Base-by-base conservation (phyloP, 768 basidiomycete species). In the Naganishia randhawae region DNA sequence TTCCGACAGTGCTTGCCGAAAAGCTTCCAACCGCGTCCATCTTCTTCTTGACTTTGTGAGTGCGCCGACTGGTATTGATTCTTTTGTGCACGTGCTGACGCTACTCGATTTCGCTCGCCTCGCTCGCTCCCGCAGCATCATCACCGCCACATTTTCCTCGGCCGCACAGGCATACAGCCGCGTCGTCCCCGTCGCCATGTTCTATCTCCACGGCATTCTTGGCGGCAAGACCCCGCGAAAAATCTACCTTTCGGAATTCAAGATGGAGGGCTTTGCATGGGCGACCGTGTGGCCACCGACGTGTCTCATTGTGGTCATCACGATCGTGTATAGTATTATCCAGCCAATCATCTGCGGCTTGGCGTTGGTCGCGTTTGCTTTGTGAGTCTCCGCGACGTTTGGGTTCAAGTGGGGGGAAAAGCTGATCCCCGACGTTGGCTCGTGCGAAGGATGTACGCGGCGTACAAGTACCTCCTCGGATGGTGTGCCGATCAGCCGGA, bases 401-500 rank as follows among this genome's bases (percentile, higher is more conserved):
- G n/a, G n/a, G n/a, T n/a, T n/a, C n/a, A n/a, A n/a, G n/a, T n/a
- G n/a, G n/a, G n/a, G n/a, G n/a, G n/a, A n/a, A n/a, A n/a, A n/a
- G n/a, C n/a, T n/a, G n/a, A n/a, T n/a, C n/a, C n/a, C n/a, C n/a
- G n/a, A n/a, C n/a, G n/a, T n/a, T n/a, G n/a, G n/a, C n/a, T n/a
- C n/a, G n/a, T 55, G 32, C 39, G 22, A n/a, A 61, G 57, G 14
- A 68, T 80, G 48, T 80, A 74, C 75, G 69, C 76, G 27, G 74
- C 77, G 10, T 78, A 78, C 77, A 80, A 78, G 71, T 79, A 81
- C 76, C 71, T 74, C 50, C 73, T 81, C 50, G 68, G 71, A 42
- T 81, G 80, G 80, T 77, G 76, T 67, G 75, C 76, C 69, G 80
- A 81, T 61, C 80, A 80, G 72, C 74, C 75, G 37, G 77, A 78